Base-by-base conservation (phyloP, 139 green algal species). In the Chlamydomonas sp. region DNA sequence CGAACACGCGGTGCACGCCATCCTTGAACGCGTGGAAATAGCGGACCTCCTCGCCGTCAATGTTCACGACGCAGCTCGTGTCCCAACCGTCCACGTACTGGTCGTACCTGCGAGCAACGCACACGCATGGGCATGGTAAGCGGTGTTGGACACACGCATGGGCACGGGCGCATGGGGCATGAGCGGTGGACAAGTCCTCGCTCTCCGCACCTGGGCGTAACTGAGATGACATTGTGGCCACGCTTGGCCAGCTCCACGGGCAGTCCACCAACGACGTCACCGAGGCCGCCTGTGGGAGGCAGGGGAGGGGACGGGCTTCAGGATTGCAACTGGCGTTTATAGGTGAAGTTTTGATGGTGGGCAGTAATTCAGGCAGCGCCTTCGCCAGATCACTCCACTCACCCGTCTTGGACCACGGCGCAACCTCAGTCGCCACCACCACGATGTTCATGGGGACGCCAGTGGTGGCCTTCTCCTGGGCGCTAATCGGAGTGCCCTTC, bases 51-150 rank as follows among this genome's bases (percentile, higher is more conserved):
- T 97, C 85, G 47, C 91, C 92, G 63, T 90, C 79, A 2, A 97
- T 78, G 57, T 94, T 85, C 48, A 89, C 39, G 3, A 66, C 65
- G 24, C 95, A 81, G 58, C 70, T 84, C 1, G 94, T 98, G 77
- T 99, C 94, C 94, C 94, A 99, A 39, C 88, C 89, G 64, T 98
- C 94, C 5, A 69, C 74, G 77, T 98, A 98, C 84, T 99, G 93
- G 76, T 98, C 93, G 75, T 96, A 96, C 36, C 90, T 93, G 81
- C 39, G 69, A 2, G 30, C n/a, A n/a, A n/a, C n/a, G n/a, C n/a
- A n/a, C n/a, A n/a, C n/a, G 48, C 35, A 39, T 67, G 48, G 3
- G n/a, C 28, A 8, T 35, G n/a, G n/a, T n/a, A n/a, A n/a, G n/a
- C n/a, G n/a, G n/a, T n/a, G n/a, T n/a, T n/a, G n/a, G n/a, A n/a